Conservation (phyloP, 208 protist genomes). For the Willaertia magna region DNA sequence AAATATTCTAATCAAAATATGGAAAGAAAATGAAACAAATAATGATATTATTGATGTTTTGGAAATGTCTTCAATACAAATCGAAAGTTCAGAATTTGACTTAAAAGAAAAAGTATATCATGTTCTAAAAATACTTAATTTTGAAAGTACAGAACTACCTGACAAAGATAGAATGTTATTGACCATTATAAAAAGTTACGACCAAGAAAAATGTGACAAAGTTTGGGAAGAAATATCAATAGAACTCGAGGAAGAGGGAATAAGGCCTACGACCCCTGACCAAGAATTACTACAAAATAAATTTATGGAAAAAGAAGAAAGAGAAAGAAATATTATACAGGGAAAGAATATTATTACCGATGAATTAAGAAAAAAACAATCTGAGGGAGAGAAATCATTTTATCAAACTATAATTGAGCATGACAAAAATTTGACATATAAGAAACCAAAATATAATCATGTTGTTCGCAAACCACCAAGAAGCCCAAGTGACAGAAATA, state of each 20-base stretch:
- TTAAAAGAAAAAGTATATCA: neutral
- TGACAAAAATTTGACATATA: neutral
- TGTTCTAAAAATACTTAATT: neutral
- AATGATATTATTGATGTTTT: neutral
- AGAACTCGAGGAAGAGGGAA: neutral
- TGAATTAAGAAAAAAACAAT: neutral
- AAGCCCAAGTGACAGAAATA: neutral
- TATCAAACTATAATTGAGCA: neutral
- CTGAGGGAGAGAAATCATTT: neutral
- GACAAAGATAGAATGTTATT: neutral
- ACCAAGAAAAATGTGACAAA: neutral
- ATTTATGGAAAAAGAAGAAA: neutral
- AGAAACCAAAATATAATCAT: neutral
- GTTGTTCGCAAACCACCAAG: neutral
- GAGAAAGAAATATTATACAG: neutral
- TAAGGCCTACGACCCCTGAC: neutral
- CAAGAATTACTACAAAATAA: neutral
- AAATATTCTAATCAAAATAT: neutral
- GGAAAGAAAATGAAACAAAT: neutral
- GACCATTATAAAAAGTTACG: neutral
- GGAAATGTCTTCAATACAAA: neutral
- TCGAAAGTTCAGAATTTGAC: neutral
- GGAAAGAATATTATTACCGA: neutral
- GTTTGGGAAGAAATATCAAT: neutral
- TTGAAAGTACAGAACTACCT: neutral